Conservation (phyloP, 2,329 filamentous ascomycete species). For the Fusarium buxicola region DNA sequence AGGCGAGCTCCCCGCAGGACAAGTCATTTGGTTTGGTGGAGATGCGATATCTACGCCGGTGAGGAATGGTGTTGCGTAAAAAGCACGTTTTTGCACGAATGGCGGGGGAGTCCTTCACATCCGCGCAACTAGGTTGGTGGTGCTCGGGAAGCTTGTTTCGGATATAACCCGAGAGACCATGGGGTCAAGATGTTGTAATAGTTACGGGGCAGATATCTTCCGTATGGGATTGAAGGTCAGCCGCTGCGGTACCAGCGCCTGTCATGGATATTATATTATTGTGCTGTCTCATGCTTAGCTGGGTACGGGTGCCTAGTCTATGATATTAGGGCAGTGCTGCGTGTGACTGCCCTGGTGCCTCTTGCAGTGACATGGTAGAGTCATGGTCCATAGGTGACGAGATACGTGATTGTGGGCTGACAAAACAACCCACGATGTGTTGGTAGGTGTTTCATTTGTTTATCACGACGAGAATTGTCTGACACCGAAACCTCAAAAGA, state of each 20-base stretch:
- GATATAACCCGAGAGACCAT: constrained; percentile 11
- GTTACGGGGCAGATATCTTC: constrained; percentile 4
- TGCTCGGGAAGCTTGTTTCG: constrained; percentile 23
- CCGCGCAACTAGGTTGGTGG: constrained; percentile 8
- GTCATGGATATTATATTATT: neutral
- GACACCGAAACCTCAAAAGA: neutral
- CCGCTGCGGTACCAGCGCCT: neutral
- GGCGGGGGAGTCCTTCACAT: constrained; percentile 8
- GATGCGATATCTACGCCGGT: constrained; percentile 8
- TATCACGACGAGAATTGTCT: neutral
- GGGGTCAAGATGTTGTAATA: neutral
- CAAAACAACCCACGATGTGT: constrained; percentile 1
- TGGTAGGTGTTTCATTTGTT: neutral
- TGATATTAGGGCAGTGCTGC: too few species aligned
- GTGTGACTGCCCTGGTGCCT: too few species aligned
- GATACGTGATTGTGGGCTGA: constrained; percentile 7
- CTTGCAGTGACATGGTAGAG: neutral
- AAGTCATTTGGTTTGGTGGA: constrained; percentile 27
- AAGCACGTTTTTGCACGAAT: constrained; percentile 38
- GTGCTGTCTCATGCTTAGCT: too few species aligned
- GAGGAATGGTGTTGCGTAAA: constrained; percentile 16
- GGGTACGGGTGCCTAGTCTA: too few species aligned
- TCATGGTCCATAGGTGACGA: neutral
- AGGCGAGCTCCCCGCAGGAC: constrained; percentile 16
- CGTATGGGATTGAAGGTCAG: neutral